phyloP scores from a whole-genome alignment of 352 stramenopile genomes.

The Globisporangium okanoganense region DNA sequence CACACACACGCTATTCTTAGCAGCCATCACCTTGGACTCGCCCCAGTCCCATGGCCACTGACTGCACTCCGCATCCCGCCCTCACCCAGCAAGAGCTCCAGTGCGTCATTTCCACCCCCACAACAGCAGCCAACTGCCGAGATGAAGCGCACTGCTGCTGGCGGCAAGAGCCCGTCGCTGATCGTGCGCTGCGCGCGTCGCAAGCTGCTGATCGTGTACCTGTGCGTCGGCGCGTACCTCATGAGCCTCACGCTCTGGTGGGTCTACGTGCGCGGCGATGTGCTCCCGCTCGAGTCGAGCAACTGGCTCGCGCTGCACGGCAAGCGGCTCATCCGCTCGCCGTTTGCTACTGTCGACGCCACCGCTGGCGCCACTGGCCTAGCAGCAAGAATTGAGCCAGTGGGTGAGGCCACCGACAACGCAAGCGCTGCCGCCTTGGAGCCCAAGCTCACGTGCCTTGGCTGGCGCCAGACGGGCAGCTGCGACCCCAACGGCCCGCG shows the following conservation, averaged over 20 bases:
- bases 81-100: background rate
- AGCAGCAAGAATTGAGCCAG: background rate
- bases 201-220: conserved; percentile 5
- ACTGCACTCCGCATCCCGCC: background rate
- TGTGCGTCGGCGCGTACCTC: conserved; percentile 3
- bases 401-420: background rate
- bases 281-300: background rate
- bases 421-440: background rate
- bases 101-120: background rate
- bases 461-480: conserved; percentile 40
- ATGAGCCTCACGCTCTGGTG: conserved; percentile 10
- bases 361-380: background rate
- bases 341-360: background rate
- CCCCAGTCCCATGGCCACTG: background rate
- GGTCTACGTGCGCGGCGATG: background rate
- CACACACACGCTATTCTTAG: background rate
- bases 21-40: background rate
- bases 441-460: conserved; percentile 26
- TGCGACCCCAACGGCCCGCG: conserved; percentile 35
- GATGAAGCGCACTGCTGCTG: background rate
- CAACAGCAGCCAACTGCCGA: background rate
- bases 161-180: background rate
- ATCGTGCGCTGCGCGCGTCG: background rate
- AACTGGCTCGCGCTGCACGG: conserved; percentile 11
- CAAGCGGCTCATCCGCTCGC: conserved; percentile 3